A percentile compares a stretch with the other conserved stretches of the same genome.
Evolutionary conservation across 805 yeast species (phyloP).

Genomic region (Saturnispora serradocipensis): DNA sequence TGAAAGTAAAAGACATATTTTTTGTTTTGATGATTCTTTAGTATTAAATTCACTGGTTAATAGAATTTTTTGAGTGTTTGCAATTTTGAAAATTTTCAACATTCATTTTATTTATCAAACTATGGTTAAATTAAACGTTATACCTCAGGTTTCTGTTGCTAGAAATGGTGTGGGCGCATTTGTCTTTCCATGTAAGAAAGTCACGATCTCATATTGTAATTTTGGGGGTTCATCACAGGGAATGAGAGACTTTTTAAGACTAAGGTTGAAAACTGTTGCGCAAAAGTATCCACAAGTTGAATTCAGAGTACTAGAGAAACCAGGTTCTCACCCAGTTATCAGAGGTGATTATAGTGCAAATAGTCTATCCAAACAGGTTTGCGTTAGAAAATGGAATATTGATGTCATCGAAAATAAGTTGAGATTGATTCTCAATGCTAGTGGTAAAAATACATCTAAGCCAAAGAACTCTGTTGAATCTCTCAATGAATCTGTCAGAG

Average conservation of each 20-base stretch:
- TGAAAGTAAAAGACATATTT: not conserved
- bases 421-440: slow-evolving; percentile 51
- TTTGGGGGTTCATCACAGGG: slow-evolving; percentile 95
- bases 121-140: slow-evolving; percentile 42
- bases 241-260: slow-evolving; percentile 54
- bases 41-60: too few relatives aligned
- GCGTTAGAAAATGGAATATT: slow-evolving; percentile 64
- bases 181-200: slow-evolving; percentile 63
- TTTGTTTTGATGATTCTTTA: too few relatives aligned
- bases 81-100: not conserved
- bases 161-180: slow-evolving; percentile 74
- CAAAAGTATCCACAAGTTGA: slow-evolving; percentile 53
- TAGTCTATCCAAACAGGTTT: slow-evolving; percentile 36
- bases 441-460: slow-evolving; percentile 54
- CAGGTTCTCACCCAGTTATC: slow-evolving; percentile 73
- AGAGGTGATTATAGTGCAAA: slow-evolving; percentile 44
- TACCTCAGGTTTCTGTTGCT: slow-evolving; percentile 48
- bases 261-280: slow-evolving; percentile 48
- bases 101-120: not conserved
- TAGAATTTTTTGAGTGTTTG: not conserved
- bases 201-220: slow-evolving; percentile 78
- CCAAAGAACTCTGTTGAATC: slow-evolving; percentile 75
- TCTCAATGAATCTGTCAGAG: slow-evolving; percentile 77
- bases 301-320: slow-evolving; percentile 56
- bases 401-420: slow-evolving; percentile 57